Conservation (phyloP, 805 yeast species). For the Candida insectalens region DNA sequence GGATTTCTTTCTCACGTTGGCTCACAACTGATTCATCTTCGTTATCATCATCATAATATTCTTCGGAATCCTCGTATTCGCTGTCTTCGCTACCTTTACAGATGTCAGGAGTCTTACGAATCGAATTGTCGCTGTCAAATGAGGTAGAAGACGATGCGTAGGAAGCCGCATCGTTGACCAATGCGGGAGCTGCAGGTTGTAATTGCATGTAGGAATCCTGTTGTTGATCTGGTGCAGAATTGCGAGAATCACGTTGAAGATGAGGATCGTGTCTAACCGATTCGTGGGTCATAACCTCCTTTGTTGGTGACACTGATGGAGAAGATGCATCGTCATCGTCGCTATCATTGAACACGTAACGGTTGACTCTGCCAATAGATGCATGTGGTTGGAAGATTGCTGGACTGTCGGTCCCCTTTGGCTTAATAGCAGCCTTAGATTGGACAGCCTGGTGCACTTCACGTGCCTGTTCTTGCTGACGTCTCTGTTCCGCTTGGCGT, state of each 20-base stretch:
- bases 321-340: constrained; percentile 15
- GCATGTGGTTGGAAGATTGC: constrained; percentile 3
- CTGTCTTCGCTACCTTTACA: not conserved
- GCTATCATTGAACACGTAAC: constrained; percentile 16
- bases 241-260: no score
- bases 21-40: no score
- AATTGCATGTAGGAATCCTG: no score
- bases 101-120: constrained; percentile 4
- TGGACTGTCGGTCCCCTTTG: no score
- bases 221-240: no score
- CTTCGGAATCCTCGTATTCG: not conserved
- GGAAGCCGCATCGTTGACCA: constrained; percentile 2
- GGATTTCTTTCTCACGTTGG: no score
- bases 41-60: not conserved
- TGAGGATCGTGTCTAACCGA: no score
- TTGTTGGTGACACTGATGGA: not conserved
- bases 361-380: constrained; percentile 16
- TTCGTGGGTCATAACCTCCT: no score
- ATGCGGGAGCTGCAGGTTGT: constrained; percentile 2
- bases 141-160: constrained; percentile 3
- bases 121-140: constrained; percentile 3
- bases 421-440: no score
- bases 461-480: no score
- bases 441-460: no score
- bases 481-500: no score